Conservation (phyloP, 495 filamentous ascomycete genomes). For the Aspergillus coremiiformis region DNA sequence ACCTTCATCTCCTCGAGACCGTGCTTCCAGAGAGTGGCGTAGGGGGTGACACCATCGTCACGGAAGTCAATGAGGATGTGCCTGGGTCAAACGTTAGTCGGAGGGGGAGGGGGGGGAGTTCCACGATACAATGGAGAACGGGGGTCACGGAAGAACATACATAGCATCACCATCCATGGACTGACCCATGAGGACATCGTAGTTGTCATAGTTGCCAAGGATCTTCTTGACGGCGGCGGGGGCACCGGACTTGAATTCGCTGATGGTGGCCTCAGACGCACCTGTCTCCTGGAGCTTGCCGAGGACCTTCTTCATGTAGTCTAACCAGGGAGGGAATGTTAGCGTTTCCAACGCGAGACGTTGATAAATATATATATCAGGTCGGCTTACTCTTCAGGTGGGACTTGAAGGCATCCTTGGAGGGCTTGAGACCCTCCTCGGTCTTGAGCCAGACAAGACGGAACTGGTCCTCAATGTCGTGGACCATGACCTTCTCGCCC, state of each 20-base stretch:
- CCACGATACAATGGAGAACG: neutral
- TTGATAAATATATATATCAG: too few species aligned
- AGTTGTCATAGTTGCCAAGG: slow-evolving; percentile 81
- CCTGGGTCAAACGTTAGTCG: slow-evolving; percentile 45
- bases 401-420: slow-evolving; percentile 69
- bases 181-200: slow-evolving; percentile 87
- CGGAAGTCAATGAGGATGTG: slow-evolving; percentile 94
- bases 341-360: neutral
- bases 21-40: slow-evolving; percentile 89
- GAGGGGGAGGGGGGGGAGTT: too few species aligned
- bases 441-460: slow-evolving; percentile 67
- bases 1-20: slow-evolving; percentile 88
- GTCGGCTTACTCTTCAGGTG: slow-evolving; percentile 70
- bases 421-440: slow-evolving; percentile 49
- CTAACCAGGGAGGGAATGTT: slow-evolving; percentile 31
- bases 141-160: slow-evolving; percentile 39
- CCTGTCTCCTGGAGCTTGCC: slow-evolving; percentile 53
- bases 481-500: slow-evolving; percentile 55
- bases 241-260: slow-evolving; percentile 69
- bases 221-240: slow-evolving; percentile 69
- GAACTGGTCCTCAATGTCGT: slow-evolving; percentile 92
- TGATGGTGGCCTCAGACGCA: slow-evolving; percentile 55
- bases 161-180: slow-evolving; percentile 89
- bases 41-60: slow-evolving; percentile 90
- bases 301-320: slow-evolving; percentile 86